A percentile compares a stretch with the other conserved stretches of the same genome.
Conservation (phyloP, 2,329 filamentous ascomycete genomes). For the Pseudocercospora crystallina region DNA sequence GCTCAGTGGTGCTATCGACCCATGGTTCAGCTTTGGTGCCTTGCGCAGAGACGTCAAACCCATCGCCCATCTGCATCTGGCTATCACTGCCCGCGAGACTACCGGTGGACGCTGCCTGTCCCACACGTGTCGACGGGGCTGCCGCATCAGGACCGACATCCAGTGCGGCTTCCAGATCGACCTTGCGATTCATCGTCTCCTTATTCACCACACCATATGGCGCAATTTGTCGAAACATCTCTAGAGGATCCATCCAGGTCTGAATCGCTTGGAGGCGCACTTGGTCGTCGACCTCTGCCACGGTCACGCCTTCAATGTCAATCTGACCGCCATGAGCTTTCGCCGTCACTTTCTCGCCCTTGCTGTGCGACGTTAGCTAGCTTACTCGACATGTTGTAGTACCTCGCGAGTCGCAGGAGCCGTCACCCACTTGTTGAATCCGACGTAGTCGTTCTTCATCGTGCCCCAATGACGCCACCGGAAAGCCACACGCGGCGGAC, state of each 20-base stretch:
- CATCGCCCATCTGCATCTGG: too few relatives aligned
- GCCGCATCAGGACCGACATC: constrained; percentile 21
- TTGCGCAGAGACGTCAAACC: too few relatives aligned
- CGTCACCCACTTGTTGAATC: constrained; percentile 58
- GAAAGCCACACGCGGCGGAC: constrained; percentile 62
- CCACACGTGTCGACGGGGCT: not conserved
- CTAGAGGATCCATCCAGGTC: constrained; percentile 65
- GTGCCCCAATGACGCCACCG: constrained; percentile 68
- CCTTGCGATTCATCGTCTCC: constrained; percentile 39
- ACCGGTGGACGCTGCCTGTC: not conserved
- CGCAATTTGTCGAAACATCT: constrained; percentile 67
- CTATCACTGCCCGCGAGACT: too few relatives aligned
- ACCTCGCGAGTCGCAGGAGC: constrained; percentile 1
- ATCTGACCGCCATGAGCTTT: constrained; percentile 62
- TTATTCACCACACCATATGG: constrained; percentile 50
- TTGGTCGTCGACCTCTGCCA: constrained; percentile 62
- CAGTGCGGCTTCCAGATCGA: constrained; percentile 29
- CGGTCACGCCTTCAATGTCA: constrained; percentile 63
- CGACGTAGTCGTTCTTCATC: constrained; percentile 67
- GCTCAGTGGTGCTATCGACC: too few relatives aligned
- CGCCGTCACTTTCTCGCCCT: constrained; percentile 61
- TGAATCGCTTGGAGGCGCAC: constrained; percentile 60
- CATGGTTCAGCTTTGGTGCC: too few relatives aligned
- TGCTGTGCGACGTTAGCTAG: constrained; percentile 43
- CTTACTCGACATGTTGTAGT: not conserved